These are phyloP conservation scores for Meredithiella fracta DNA, from an alignment of 2,329 filamentous ascomycete genomes.

Conservation along the genomic window DNA sequence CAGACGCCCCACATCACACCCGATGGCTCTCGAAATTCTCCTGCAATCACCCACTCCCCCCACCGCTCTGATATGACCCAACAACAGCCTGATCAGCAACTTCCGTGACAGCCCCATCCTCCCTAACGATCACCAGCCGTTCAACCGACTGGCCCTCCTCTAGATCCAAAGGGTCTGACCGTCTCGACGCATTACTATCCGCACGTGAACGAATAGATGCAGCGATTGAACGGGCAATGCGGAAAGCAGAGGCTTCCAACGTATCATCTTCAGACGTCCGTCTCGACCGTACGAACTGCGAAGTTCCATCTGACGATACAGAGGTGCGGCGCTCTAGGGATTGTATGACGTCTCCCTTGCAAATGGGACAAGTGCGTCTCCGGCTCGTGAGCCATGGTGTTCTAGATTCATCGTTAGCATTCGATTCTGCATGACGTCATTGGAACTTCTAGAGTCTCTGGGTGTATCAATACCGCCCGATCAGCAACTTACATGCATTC, in stretches of 20 bases:
- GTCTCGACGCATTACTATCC: not conserved
- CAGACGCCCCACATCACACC: no score
- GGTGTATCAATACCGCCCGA: no score
- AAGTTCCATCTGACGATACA: not conserved
- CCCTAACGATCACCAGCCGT: not conserved
- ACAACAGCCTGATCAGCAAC: conserved; percentile 1
- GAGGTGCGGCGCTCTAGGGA: conserved; percentile 29
- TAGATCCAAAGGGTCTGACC: not conserved
- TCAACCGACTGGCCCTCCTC: not conserved
- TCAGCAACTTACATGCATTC: conserved; percentile 79
- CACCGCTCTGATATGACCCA: not conserved
- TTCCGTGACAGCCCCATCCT: not conserved
- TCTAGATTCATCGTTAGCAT: conserved; percentile 29
- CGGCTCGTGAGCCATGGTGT: conserved; percentile 94
- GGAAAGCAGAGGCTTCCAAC: conserved; percentile 6
- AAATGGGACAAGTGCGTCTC: conserved; percentile 93
- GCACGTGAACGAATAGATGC: not conserved
- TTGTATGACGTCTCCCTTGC: conserved; percentile 87
- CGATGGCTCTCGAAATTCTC: not conserved
- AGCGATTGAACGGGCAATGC: not conserved
- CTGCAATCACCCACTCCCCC: not conserved
- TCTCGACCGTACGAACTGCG: not conserved
- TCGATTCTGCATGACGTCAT: not conserved
- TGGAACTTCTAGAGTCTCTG: not conserved
- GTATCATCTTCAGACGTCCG: not conserved